Evolutionary conservation across 192 early-diverging fungal genomes (phyloP), one percentile per base, ranked within the genome.

Genomic region (Coemansia sp.): DNA sequence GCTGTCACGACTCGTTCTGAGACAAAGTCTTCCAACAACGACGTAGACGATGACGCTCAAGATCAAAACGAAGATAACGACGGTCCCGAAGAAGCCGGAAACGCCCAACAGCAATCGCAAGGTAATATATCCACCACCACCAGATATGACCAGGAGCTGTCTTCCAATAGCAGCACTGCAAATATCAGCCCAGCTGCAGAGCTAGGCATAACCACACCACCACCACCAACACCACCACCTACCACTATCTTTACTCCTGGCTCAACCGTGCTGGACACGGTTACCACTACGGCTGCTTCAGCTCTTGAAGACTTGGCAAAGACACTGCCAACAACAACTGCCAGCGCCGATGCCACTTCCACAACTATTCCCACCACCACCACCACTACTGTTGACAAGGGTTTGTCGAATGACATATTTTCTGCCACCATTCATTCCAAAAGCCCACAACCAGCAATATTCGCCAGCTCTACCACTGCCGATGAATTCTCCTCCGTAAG

Each of bases 81-180:
- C 14, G 33, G 31, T 60, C 62, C 2, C 29, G 31, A 38, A 31
- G 34, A 70, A 12, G 30, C 42, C 8, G 42, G 12, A 12, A 45
- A 45, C 12, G 42, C 12, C 42, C 42, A 45, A 14, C 42, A 45
- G 42, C 42, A 45, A 45, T 45, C 42, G 12, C 51, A 60, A 71
- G 64, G 56, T 67, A 67, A 65, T 59, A 48, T 50, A 48, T 61
- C 64, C 48, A 67, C 45, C 29, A n/a, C 42, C 16, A 45, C 42
- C 12, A 14, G 5, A 11, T 45, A 45, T 45, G 10, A 11, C 2
- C 42, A 45, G 42, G 11, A 3, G 5, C 42, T 14, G 42, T 45
- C 42, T 11, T 7, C 16, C 16, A 14, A 11, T 45, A 45, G 42
- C 5, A 14, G 5, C 42, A 45, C 42, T 45, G 42, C 10, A 11